Conservation (phyloP, 768 basidiomycete genomes). For the Agaricus blazei region DNA sequence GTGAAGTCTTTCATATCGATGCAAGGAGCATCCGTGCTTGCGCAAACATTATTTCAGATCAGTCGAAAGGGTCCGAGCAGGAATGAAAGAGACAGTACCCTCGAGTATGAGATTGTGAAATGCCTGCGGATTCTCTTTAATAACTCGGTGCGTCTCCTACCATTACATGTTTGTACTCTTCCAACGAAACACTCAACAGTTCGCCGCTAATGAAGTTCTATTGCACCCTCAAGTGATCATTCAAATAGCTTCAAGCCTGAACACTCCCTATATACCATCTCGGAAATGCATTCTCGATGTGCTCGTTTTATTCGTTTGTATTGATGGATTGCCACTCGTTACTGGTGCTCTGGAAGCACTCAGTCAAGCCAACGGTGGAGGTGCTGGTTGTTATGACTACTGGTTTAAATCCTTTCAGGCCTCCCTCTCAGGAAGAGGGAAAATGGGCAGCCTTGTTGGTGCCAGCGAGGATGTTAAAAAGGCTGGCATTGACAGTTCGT, state of each 20-base stretch:
- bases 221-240: conserved; percentile 69
- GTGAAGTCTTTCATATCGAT: conserved; percentile 68
- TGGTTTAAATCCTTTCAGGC: conserved; percentile 86
- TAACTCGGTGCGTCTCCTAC: conserved; percentile 14
- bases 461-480: conserved; percentile 87
- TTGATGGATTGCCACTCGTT: conserved; percentile 58
- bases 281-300: conserved; percentile 79
- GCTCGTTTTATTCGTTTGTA: conserved; percentile 67
- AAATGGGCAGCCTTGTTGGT: conserved; percentile 94
- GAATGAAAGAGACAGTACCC: conserved; percentile 54
- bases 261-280: conserved; percentile 72
- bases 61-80: conserved; percentile 65
- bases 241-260: conserved; percentile 78
- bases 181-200: conserved; percentile 29
- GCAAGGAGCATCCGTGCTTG: conserved; percentile 82
- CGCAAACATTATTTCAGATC: conserved; percentile 70
- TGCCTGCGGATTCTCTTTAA: conserved; percentile 84
- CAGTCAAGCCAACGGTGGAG: conserved; percentile 60
- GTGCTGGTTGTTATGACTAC: conserved; percentile 66
- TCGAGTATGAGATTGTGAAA: conserved; percentile 89
- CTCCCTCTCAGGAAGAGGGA: conserved; percentile 77
- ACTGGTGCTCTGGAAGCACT: conserved; percentile 70
- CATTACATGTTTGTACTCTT: not conserved
- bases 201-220: conserved; percentile 67
- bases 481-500: conserved; percentile 54